Evolutionary conservation across 169 alveolate genomes (phyloP), one percentile per base, ranked within the genome.

Genomic region (Eimeria tenella): DNA sequence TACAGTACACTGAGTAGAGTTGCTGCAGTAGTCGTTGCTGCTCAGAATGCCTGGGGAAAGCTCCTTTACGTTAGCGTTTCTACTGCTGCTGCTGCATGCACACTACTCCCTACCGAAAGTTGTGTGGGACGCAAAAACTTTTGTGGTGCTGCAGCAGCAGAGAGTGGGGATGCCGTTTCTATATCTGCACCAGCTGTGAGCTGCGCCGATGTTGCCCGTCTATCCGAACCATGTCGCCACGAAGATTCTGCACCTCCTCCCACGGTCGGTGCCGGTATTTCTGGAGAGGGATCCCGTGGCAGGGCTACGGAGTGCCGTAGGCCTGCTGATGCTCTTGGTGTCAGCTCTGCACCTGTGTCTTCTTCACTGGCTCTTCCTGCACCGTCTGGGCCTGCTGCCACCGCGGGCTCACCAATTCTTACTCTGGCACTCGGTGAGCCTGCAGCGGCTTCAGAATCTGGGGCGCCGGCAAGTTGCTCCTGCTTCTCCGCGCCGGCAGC

Each of bases 321-420:
- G 42, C 42, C 42, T 1, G 42, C 42, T 31, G 42, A 31, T 31
- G 42, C 42, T 31, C 42, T 31, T 31, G 42, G 42, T 2, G 42
- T 31, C 42, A 31, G 42, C 42, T 31, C 42, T 31, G 42, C 42
- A 31, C 42, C 42, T 31, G 42, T 31, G 42, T 31, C 42, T 31
- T 31, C 42, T 31, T 0, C 42, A 31, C 42, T 31, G 42, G 42
- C 42, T 31, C 42, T 31, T 31, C 4, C 42, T 31, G 42, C 42
- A 31, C 42, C 42, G 42, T 62, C 71, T 7, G 71, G 82, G 50
- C 82, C 82, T 71, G 86, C 68, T 77, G 86, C 86, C 50, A 65
- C 68, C 11, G 68, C 87, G 10, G 68, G 9, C 70, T 71, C 25
- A 55, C 11, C 82, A n/a, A 4, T 21, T 5, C 49, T 31, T 10